Base-by-base conservation (phyloP, 768 basidiomycete genomes). In the Lentinus tigrinus region DNA sequence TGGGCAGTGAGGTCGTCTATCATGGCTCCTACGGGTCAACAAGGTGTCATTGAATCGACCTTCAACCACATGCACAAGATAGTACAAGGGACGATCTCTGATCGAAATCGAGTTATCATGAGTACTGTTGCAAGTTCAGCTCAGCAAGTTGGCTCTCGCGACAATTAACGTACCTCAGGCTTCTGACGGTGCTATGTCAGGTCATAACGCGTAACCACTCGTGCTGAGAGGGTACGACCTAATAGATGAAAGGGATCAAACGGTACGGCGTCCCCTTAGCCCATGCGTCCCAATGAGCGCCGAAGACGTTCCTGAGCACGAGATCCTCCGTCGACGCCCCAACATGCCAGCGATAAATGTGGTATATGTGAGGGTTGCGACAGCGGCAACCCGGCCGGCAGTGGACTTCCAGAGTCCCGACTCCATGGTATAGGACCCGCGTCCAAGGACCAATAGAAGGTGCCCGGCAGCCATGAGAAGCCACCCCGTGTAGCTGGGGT, bases 401-500 rank as follows among this genome's bases (percentile, higher is more conserved):
- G 17, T 13, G 9, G 40, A 42, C 13, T 19, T 17, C 43, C 17
- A 31, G n/a, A 19, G 6, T 14, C 23, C n/a, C 13, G 28, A 37
- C 34, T 48, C 61, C 19, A 24, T 40, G 31, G 37, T 44, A 9
- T 10, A 58, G 11, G 48, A 62, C 9, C 57, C 47, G 26, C 26
- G 47, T 9, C 27, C 28, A 28, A 48, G 28, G 27, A 48, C 11
- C 27, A 31, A 6, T 14, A 34, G 19, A 16, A 34, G 17, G 4
- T 24, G 4, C 13, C 63, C 63, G 31, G 47, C 28, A 6, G 48
- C 31, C 36, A 56, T 24, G 26, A 65, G 47, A 19, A 56, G 17
- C 23, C 16, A 27, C 21, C 48, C 65, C 36, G 57, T 53, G 47
- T 67, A 67, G 43, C 47, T 37, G 28, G 61, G 65, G 47, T 67